phyloP scores from a whole-genome alignment of 2,329 filamentous ascomycete genomes.

The Ophiocordyceps australis region DNA sequence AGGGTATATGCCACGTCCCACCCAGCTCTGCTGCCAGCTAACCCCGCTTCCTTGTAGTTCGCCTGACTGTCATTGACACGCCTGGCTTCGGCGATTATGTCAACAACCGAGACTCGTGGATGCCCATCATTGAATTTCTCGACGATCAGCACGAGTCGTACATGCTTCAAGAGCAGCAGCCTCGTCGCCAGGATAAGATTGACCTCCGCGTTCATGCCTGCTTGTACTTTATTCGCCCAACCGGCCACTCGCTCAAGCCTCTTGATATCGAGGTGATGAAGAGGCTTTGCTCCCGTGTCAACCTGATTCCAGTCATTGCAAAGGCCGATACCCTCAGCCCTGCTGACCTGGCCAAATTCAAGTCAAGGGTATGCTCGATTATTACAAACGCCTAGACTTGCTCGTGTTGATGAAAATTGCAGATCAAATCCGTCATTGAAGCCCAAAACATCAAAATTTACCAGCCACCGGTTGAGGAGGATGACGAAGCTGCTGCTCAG shows the following conservation, averaged over 20 bases:
- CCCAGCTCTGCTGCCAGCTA: conserved; percentile 4
- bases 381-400: not conserved
- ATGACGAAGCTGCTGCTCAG: conserved; percentile 88
- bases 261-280: conserved; percentile 99
- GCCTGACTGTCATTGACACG: conserved; percentile 95
- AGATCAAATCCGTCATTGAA: conserved; percentile 92
- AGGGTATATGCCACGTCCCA: conserved; percentile 41
- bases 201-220: conserved; percentile 97
- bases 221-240: conserved; percentile 97
- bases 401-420: conserved; percentile 11
- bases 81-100: conserved; percentile 99
- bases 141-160: conserved; percentile 99
- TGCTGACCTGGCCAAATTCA: conserved; percentile 79
- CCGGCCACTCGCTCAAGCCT: conserved; percentile 94
- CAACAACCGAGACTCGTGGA: conserved; percentile 99
- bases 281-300: conserved; percentile 92
- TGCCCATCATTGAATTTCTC: conserved; percentile 98
- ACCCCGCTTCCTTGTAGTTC: conserved; percentile 39
- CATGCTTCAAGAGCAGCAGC: conserved; percentile 99
- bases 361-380: conserved; percentile 57
- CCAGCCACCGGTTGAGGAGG: conserved; percentile 92
- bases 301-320: conserved; percentile 93
- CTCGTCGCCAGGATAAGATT: conserved; percentile 94
- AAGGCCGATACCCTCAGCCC: conserved; percentile 98
- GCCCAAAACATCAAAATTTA: conserved; percentile 99